Evolutionary conservation across 2,329 filamentous ascomycete species (phyloP).

Genomic region (Tolypocladium nubicola): DNA sequence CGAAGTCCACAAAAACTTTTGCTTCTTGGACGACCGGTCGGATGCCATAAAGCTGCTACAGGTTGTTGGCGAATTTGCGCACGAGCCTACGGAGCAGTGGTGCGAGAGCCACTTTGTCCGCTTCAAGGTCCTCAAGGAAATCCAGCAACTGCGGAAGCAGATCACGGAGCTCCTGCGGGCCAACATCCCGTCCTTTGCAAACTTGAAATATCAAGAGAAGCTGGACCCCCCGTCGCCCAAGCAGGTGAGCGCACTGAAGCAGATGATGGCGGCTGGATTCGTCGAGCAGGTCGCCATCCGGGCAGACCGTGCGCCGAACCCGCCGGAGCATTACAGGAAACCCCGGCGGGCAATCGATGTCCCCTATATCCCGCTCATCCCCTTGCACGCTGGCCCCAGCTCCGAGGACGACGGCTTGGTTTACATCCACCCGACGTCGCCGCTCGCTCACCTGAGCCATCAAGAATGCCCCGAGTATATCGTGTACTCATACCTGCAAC

Average conservation of each 20-base stretch:
- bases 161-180: slow-evolving; percentile 69
- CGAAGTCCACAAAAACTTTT: slow-evolving; percentile 66
- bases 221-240: slow-evolving; percentile 51
- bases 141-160: slow-evolving; percentile 71
- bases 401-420: slow-evolving; percentile 53
- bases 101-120: slow-evolving; percentile 78
- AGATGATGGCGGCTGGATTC: slow-evolving; percentile 86
- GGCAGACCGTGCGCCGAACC: slow-evolving; percentile 70
- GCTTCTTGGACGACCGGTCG: slow-evolving; percentile 68
- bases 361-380: slow-evolving; percentile 77
- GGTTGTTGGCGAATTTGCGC: slow-evolving; percentile 77
- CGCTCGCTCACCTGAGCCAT: slow-evolving; percentile 58
- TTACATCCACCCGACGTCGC: slow-evolving; percentile 78
- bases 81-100: slow-evolving; percentile 61
- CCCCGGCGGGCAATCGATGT: slow-evolving; percentile 85
- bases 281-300: slow-evolving; percentile 91
- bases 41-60: slow-evolving; percentile 88
- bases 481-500: slow-evolving; percentile 78
- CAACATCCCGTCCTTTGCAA: slow-evolving; percentile 58
- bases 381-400: slow-evolving; percentile 38
- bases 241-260: slow-evolving; percentile 71
- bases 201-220: slow-evolving; percentile 42
- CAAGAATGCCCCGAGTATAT: slow-evolving; percentile 79
- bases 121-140: slow-evolving; percentile 78
- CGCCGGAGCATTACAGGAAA: slow-evolving; percentile 55